Evolutionary conservation across 805 yeast genomes (phyloP), one percentile per base, ranked within the genome.

Genomic region (Isabelozyma gotoi): DNA sequence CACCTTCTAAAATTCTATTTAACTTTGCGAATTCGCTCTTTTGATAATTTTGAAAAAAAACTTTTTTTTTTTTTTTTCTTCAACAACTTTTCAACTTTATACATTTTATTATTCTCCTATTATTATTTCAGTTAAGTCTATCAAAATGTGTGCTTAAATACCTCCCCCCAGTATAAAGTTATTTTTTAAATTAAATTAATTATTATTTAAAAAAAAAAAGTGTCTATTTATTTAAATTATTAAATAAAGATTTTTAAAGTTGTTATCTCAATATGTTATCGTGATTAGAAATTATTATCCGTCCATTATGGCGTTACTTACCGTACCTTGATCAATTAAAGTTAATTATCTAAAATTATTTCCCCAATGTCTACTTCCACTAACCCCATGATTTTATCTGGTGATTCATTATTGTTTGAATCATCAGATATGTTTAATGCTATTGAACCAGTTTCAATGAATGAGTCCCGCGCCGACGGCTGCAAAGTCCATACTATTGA

Each of bases 141-240:
- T 46, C 39, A 43, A 59, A 52, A 66, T 66, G 71, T 65, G 69
- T 63, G 67, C 67, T 57, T 65, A 65, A 63, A 62, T 57, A n/a
- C n/a, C 19, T 36, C n/a, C 19, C 36, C 36, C 36, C 19, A 11
- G 14, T 34, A 34, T 50, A 51, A 45, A 44, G 45, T 47, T 45
- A 47, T 49, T 46, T 20, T 38, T 33, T 44, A 35, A 39, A 24
- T 24, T 24, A 24, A 24, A 7, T 24, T 36, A 17, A 19, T 20
- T 36, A 19, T 39, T 39, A 41, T 29, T 39, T 24, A 33, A 32
- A 41, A 39, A 33, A 46, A 41, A 40, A 43, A 34, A 18, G 11
- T 11, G 15, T 14, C 5, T 48, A 49, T 53, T 52, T 51, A 45
- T 41, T 42, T 40, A 39, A 38, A 42, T 32, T 47, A 47, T 42